Percentiles rank a stretch among this genome's conserved stretches.
These are phyloP conservation scores for Fusarium bactridioides DNA, from an alignment of 2,329 filamentous ascomycete species.

Conservation along the genomic window DNA sequence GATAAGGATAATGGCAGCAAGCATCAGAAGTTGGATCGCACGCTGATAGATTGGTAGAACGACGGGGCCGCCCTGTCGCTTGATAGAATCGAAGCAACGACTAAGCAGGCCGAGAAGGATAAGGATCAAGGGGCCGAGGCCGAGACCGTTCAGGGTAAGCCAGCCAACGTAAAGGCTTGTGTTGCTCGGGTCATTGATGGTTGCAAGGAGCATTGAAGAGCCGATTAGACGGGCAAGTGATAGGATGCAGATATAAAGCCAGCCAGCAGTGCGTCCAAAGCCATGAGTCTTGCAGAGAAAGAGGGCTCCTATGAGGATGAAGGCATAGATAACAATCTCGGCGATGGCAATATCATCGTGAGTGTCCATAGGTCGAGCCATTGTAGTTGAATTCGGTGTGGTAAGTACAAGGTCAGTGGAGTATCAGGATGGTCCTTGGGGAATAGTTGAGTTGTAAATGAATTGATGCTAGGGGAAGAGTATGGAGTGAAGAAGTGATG, in stretches of 20 bases:
- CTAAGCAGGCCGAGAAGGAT: constrained; percentile 45
- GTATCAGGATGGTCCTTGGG: background rate
- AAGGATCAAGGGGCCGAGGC: constrained; percentile 58
- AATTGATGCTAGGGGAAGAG: background rate
- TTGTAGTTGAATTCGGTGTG: background rate
- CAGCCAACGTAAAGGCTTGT: constrained; percentile 46
- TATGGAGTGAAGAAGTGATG: background rate
- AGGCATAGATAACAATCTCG: constrained; percentile 43
- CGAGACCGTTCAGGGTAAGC: constrained; percentile 45
- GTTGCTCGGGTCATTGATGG: constrained; percentile 60
- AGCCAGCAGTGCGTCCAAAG: constrained; percentile 67
- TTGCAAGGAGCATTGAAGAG: constrained; percentile 54
- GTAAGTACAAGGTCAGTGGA: background rate
- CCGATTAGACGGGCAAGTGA: constrained; percentile 65
- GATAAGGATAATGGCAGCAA: constrained; percentile 49
- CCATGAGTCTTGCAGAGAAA: constrained; percentile 57
- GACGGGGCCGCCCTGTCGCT: constrained; percentile 45
- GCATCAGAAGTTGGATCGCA: constrained; percentile 53
- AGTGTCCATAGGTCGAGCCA: constrained; percentile 37
- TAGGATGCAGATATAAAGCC: constrained; percentile 66
- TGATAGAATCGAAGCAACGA: constrained; percentile 57
- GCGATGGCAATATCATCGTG: constrained; percentile 47
- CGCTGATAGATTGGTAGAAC: constrained; percentile 44
- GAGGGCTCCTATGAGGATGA: constrained; percentile 43
- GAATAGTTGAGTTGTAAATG: background rate